Conservation (phyloP, 352 stramenopile genomes). For the Globisporangium cystogenes region DNA sequence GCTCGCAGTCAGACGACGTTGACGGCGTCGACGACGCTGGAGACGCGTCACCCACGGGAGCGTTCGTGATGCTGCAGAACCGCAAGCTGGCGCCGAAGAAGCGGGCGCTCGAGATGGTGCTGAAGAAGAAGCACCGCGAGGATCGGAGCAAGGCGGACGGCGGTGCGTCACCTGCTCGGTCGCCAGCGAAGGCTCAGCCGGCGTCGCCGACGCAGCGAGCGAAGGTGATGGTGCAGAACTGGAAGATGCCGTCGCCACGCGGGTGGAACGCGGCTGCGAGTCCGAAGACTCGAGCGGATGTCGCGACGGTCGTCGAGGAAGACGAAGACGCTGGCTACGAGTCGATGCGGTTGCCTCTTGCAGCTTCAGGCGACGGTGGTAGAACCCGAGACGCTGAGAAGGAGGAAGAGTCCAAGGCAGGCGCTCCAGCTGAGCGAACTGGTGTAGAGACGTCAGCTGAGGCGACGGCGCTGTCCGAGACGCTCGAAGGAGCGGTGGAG, state of each 20-base stretch:
- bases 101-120: conserved; percentile 44
- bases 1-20: background rate
- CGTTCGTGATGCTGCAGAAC: conserved; percentile 61
- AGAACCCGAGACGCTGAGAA: background rate
- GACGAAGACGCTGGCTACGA: background rate
- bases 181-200: background rate
- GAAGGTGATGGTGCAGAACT: conserved; percentile 20
- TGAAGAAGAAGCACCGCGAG: conserved; percentile 66
- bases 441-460: background rate
- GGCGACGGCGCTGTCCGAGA: background rate
- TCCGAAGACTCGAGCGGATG: background rate
- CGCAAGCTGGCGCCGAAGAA: conserved; percentile 66
- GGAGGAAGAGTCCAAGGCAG: background rate
- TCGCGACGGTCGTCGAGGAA: conserved; percentile 1
- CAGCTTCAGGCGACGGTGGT: background rate
- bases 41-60: conserved; percentile 26
- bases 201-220: conserved; percentile 16
- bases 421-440: background rate
- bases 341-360: background rate
- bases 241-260: conserved; percentile 12
- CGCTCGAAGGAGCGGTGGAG: background rate
- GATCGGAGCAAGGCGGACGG: conserved; percentile 10
- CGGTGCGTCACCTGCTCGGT: background rate
- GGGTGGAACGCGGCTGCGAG: background rate
- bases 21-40: conserved; percentile 5